Base-by-base conservation (phyloP, 2,329 filamentous ascomycete genomes). In the Microcyclosporella mali region DNA sequence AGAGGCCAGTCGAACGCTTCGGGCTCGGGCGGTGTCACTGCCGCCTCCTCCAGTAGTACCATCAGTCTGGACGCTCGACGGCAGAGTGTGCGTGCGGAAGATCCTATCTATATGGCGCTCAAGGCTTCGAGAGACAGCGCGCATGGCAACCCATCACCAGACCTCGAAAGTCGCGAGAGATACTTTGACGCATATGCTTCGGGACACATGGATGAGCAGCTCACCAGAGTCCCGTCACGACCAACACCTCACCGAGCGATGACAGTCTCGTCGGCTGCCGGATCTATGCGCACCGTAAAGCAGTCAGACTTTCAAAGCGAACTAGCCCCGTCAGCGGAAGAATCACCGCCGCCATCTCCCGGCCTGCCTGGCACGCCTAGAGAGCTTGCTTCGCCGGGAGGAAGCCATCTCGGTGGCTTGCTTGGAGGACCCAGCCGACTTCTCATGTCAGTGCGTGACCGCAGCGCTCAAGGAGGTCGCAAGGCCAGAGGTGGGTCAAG, bases 61-160 rank as follows among this genome's bases (percentile, higher is more conserved):
- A 72, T 74, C 53, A 78, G 71, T 40, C 75, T 74, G 53, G 71
- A 76, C 38, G 69, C 69, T 21, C 62, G 79, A 48, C 72, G 77
- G 32, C 67, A 70, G 7, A 84, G 79, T 56, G 57, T 83, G 35
- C 70, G 73, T 37, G 75, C 74, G 4, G 78, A 81, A 43, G 78
- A 83, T 46, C 66, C 70, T 29, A 67, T 78, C n/a, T 66, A 69
- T 38, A 68, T 73, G 25, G 68, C 71, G 4, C 60, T 77, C 31
- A 72, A 71, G 46, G 62, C 68, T 35, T 71, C 70, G 33, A 65
- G 70, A 53, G 72, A 75, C 40, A 66, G 68, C 37, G n/a, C 21
- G 6, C 21, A 25, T 25, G 83, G 87, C 40, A 85, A 90, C 61
- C 85, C 85, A 15, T 85, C 81, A 57, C 85, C 84, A 1, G 78